Base-by-base conservation (phyloP, 2,329 filamentous ascomycete genomes). In the Decorospora gaudefroyi region DNA sequence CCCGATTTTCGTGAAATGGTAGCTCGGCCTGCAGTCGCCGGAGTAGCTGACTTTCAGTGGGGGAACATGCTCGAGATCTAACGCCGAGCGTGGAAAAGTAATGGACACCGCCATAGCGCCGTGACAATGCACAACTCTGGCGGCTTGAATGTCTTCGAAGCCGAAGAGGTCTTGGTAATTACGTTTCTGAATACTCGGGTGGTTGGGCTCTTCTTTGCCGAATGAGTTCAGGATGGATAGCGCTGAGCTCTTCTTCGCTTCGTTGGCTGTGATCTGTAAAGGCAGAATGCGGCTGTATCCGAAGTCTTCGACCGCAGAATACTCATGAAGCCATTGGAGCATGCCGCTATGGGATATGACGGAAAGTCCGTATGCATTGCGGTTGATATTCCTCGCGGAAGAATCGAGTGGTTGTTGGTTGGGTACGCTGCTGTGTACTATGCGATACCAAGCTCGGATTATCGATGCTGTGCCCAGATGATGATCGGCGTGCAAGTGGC, bases 401-500 rank as follows among this genome's bases (percentile, higher is more conserved):
- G 51, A 51, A 5, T 40, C 43, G 10, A 57, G 58, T 13, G 42
- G 54, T 11, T 43, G 38, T 19, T 49, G 26, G 2, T 61, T 55
- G 3, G 73, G 70, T 11, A 67, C 50, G 15, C 62, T 49, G 19
- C 59, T 56, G 55, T 82, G 79, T 13, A 77, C 77, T 29, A 84
- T 78, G 41, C 76, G 61, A 54, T 88, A 83, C 88, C 90, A 96
- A 4, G 87, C 88, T 61, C 82, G 85, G 62, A 97, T 82, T n/a
- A 97, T 75, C 4, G 84, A 81, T n/a, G 82, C 78, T 1, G 84
- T 88, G 18, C 93, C 93, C 13, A 99, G 80, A 65, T 97, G 93
- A 71, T 99, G 93, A 72, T 99, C 93, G 4, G 93, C 93, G 70
- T 99, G 93, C 51, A 95, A 76, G 72, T 99, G 93, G 69, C 89